Evolutionary conservation across 2,329 filamentous ascomycete species (phyloP), one percentile per base, ranked within the genome.

Genomic region (Colletotrichum tabaci): DNA sequence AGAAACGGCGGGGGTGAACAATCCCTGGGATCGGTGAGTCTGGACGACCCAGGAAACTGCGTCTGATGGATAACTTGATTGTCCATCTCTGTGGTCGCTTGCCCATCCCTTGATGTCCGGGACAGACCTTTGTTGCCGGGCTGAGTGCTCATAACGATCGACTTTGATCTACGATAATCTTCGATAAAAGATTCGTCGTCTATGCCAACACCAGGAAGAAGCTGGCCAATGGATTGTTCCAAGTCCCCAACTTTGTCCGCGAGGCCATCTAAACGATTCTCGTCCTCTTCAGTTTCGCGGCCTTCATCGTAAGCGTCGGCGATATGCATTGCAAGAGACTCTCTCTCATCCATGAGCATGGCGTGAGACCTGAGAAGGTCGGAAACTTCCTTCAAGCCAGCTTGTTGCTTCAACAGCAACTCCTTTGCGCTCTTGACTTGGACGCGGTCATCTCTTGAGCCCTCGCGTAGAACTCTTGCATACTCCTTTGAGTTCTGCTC

Each of bases 51-150:
- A 12, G 82, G 80, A 26, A 86, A 74, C 66, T 89, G 87, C 1
- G 87, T 89, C 75, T 89, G 87, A 23, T 85, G 82, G 23, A 89
- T 83, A 21, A 88, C 81, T 72, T 90, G 85, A 1, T 85, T 84
- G 15, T 80, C 80, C 35, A 78, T 78, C 47, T 81, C 79, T 1
- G 78, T 76, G 18, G 76, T 75, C 15, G 38, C 13, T 9, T 35
- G 61, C 56, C 44, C 42, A 47, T 60, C 56, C 47, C 53, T 52
- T 9, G 47, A 61, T 18, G 18, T 56, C 30, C 60, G 46, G 8
- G 57, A 66, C 18, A 47, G 44, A 2, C n/a, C 26, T 78, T 77
- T 38, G 76, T 76, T 5, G 76, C 66, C 21, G 76, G 78, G 55
- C 77, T 77, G 13, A 73, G 75, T 58, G 71, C 74, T 71, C 77